Percentiles rank a stretch among this genome's conserved stretches.
phyloP scores from a whole-genome alignment of 2,329 filamentous ascomycete genomes.

The Fusarium aywerte region DNA sequence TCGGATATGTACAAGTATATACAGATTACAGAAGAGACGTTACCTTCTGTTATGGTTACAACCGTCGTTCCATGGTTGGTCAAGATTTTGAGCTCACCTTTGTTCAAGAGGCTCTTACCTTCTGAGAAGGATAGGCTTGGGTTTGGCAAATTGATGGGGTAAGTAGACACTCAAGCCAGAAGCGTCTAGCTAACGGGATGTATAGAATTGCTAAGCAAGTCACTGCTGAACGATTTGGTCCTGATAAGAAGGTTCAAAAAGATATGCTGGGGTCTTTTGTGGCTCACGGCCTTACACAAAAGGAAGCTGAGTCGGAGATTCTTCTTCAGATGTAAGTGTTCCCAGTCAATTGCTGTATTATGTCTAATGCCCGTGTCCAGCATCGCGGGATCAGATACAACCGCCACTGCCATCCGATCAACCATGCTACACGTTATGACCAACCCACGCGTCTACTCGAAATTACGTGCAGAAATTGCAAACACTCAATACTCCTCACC shows the following conservation, averaged over 20 bases:
- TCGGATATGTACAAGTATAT: slow-evolving; percentile 61
- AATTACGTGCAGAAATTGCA: slow-evolving; percentile 53
- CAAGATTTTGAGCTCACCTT: slow-evolving; percentile 53
- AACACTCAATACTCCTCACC: slow-evolving; percentile 26
- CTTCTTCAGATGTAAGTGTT: slow-evolving; percentile 37
- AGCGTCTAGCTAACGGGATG: not conserved
- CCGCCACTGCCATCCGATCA: slow-evolving; percentile 64
- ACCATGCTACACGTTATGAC: slow-evolving; percentile 64
- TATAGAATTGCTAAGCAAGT: slow-evolving; percentile 46
- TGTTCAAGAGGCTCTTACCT: slow-evolving; percentile 56
- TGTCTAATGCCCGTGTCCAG: slow-evolving; percentile 32
- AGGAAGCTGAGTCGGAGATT: slow-evolving; percentile 46
- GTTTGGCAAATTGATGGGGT: slow-evolving; percentile 58
- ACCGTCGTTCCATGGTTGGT: slow-evolving; percentile 56
- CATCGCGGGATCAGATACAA: slow-evolving; percentile 68
- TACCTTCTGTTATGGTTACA: slow-evolving; percentile 58
- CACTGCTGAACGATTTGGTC: slow-evolving; percentile 44
- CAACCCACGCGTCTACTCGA: slow-evolving; percentile 58
- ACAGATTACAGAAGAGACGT: slow-evolving; percentile 54
- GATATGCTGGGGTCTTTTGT: slow-evolving; percentile 51
- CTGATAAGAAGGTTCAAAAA: slow-evolving; percentile 42
- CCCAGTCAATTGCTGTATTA: accelerated
- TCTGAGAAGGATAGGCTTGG: slow-evolving; percentile 53
- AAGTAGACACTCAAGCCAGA: slow-evolving; percentile 31
- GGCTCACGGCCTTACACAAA: slow-evolving; percentile 41